phyloP scores from a whole-genome alignment of 257 asterid species.

The Solanum gandarillasii region DNA sequence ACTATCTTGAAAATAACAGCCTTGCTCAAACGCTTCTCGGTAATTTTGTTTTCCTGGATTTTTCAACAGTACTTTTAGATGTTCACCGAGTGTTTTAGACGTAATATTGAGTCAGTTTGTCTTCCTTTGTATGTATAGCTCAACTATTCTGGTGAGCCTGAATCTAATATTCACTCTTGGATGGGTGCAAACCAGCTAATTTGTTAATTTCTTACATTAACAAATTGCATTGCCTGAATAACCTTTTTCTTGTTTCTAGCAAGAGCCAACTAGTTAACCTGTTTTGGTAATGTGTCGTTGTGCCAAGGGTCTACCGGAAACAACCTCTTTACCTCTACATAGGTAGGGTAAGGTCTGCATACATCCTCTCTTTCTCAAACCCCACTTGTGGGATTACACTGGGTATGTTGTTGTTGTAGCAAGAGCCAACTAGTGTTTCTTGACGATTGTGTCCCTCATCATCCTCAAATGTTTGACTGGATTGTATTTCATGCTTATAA shows the following conservation, averaged over 20 bases:
- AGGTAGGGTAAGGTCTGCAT: neutral
- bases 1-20: conserved; percentile 87
- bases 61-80: neutral
- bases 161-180: neutral
- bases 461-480: neutral
- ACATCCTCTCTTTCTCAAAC: neutral
- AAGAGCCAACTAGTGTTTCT: neutral
- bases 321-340: neutral
- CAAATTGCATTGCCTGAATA: neutral
- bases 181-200: neutral
- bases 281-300: neutral
- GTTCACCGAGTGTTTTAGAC: neutral
- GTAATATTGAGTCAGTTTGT: neutral
- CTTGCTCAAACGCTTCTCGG: conserved; percentile 85
- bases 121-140: neutral
- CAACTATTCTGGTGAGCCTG: neutral
- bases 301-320: neutral
- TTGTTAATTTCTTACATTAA: neutral
- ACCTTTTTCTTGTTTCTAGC: neutral
- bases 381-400: neutral
- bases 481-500: neutral
- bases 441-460: neutral
- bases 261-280: neutral
- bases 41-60: conserved; percentile 4
- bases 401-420: neutral